These are phyloP conservation scores for Sugiyamaella marilandica DNA, from an alignment of 805 yeast genomes.

Conservation along the genomic window DNA sequence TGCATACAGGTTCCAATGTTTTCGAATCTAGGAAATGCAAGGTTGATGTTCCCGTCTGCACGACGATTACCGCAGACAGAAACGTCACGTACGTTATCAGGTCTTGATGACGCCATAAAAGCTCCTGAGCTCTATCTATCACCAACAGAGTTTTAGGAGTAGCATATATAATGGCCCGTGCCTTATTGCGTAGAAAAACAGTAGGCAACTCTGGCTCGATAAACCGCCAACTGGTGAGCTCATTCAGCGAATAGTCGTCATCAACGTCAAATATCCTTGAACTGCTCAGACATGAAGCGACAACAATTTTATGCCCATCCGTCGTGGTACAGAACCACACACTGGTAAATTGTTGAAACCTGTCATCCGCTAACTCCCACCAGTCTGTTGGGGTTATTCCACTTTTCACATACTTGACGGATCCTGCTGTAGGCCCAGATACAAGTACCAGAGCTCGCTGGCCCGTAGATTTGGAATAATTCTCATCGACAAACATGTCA, in stretches of 20 bases:
- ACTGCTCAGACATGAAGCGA: not conserved
- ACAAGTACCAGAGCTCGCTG: not conserved
- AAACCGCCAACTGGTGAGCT: conserved; percentile 2
- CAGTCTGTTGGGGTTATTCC: not conserved
- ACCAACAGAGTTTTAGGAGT: not conserved
- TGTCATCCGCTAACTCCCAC: not conserved
- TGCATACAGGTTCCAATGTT: not conserved
- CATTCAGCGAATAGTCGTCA: not conserved
- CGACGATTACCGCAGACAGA: not conserved
- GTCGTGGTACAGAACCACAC: not conserved
- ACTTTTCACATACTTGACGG: not conserved
- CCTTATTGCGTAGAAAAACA: not conserved
- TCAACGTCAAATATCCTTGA: not conserved
- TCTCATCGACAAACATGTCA: not conserved
- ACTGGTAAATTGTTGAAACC: not conserved
- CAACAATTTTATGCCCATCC: not conserved
- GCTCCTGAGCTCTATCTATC: not conserved
- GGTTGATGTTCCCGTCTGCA: not conserved
- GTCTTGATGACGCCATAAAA: not conserved
- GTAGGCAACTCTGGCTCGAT: not conserved
- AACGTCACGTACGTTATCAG: not conserved
- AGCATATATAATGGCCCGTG: not conserved
- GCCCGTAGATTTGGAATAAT: too few species aligned
- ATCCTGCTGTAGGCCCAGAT: not conserved
- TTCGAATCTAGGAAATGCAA: not conserved